Conservation (phyloP, 768 basidiomycete species). For the Leccinum pellstonianum region DNA sequence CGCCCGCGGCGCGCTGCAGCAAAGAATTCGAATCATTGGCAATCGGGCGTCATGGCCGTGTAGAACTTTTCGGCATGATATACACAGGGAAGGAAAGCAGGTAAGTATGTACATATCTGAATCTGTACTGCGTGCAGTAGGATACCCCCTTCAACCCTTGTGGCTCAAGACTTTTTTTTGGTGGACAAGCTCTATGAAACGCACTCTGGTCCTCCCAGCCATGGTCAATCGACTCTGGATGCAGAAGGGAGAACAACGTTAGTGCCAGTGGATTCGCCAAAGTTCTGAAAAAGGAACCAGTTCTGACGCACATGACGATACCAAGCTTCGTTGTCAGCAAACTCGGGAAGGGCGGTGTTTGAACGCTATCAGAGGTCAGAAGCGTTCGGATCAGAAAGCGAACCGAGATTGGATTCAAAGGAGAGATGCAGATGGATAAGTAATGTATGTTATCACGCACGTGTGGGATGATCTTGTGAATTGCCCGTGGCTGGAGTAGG, state of each 20-base stretch:
- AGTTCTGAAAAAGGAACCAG: neutral
- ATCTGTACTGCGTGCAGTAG: neutral
- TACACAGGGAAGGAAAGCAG: no score
- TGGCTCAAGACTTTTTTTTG: neutral
- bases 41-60: no score
- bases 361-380: conserved; percentile 41
- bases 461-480: conserved; percentile 39
- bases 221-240: conserved; percentile 20
- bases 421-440: no score
- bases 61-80: no score
- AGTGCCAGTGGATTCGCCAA: neutral
- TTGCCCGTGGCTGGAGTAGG: conserved; percentile 24
- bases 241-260: neutral
- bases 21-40: no score
- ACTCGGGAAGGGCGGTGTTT: conserved; percentile 34
- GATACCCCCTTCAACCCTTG: neutral
- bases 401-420: no score
- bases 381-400: no score
- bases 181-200: conserved; percentile 24
- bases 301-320: conserved; percentile 30
- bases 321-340: conserved; percentile 34
- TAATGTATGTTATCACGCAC: no score
- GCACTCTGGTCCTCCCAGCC: conserved; percentile 24
- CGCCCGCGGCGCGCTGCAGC: no score
- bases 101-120: no score